Evolutionary conservation across 345 rosid genomes (phyloP).

Genomic region (Turritis glabra): DNA sequence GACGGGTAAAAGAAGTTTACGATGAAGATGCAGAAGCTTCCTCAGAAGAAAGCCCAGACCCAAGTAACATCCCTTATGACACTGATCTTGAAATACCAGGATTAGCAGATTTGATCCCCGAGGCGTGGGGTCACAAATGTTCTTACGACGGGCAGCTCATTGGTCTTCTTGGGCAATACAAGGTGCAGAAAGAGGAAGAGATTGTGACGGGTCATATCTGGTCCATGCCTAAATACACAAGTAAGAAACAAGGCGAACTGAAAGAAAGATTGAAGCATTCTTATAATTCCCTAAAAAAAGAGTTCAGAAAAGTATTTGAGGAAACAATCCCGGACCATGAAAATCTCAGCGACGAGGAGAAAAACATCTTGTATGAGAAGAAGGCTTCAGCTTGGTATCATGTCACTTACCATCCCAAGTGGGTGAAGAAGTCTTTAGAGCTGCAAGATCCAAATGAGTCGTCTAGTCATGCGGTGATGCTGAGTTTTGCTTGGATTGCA

Average conservation of each 20-base stretch:
- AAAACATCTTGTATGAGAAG: slow-evolving; percentile 53
- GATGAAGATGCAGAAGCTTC: slow-evolving; percentile 49
- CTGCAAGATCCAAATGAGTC: slow-evolving; percentile 49
- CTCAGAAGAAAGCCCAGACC: slow-evolving; percentile 37
- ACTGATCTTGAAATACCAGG: slow-evolving; percentile 59
- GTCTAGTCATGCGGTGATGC: slow-evolving; percentile 41
- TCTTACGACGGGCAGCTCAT: slow-evolving; percentile 70
- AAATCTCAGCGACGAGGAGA: slow-evolving; percentile 60
- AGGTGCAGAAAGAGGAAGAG: slow-evolving; percentile 88
- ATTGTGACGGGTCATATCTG: slow-evolving; percentile 89
- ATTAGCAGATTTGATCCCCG: slow-evolving; percentile 52
- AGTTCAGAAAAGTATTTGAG: slow-evolving; percentile 68
- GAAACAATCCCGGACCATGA: slow-evolving; percentile 46
- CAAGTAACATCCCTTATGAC: slow-evolving; percentile 64
- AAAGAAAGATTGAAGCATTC: slow-evolving; percentile 77
- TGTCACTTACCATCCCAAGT: slow-evolving; percentile 74
- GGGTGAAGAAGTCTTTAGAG: slow-evolving; percentile 59
- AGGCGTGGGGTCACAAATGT: slow-evolving; percentile 84
- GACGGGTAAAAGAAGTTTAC: slow-evolving; percentile 58
- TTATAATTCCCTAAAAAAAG: slow-evolving; percentile 69
- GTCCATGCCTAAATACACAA: slow-evolving; percentile 78
- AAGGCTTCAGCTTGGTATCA: slow-evolving; percentile 97
- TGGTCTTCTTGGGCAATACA: slow-evolving; percentile 75
- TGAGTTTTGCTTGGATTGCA: slow-evolving; percentile 92
- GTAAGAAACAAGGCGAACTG: slow-evolving; percentile 75